Evolutionary conservation across 2,329 filamentous ascomycete genomes (phyloP).

Genomic region (Aspergillus ochraceoroseus): DNA sequence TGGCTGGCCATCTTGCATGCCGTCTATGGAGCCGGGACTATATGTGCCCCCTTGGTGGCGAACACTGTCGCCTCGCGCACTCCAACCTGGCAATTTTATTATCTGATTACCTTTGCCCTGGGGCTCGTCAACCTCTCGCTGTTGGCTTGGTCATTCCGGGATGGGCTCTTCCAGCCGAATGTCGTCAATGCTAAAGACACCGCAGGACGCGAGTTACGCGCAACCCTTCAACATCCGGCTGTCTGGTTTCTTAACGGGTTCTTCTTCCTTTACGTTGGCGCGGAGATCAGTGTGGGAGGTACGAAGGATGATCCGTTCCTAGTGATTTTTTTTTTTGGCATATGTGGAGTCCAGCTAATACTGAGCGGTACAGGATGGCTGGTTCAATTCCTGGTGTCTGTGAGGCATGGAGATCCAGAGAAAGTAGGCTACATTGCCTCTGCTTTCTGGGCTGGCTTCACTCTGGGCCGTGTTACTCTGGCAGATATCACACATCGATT

Average conservation of each 20-base stretch:
- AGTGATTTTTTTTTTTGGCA: neutral
- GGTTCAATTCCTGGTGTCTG: slow-evolving; percentile 24
- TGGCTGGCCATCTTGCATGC: slow-evolving; percentile 25
- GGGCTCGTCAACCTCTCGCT: slow-evolving; percentile 17
- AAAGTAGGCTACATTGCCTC: slow-evolving; percentile 26
- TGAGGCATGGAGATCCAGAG: slow-evolving; percentile 22
- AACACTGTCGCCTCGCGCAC: slow-evolving; percentile 23
- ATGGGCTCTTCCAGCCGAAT: slow-evolving; percentile 22
- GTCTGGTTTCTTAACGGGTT: slow-evolving; percentile 26
- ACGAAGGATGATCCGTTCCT: neutral
- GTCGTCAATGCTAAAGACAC: slow-evolving; percentile 18
- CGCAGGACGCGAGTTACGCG: slow-evolving; percentile 19
- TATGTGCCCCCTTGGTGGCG: slow-evolving; percentile 22
- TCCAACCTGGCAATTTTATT: slow-evolving; percentile 24
- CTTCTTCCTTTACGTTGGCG: slow-evolving; percentile 25
- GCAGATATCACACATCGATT: slow-evolving; percentile 24
- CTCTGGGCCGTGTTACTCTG: slow-evolving; percentile 21
- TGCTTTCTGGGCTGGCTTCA: slow-evolving; percentile 25
- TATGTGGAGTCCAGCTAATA: neutral
- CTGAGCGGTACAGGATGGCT: slow-evolving; percentile 22
- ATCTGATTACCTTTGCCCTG: slow-evolving; percentile 18
- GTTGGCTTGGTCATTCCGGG: slow-evolving; percentile 21
- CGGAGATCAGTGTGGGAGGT: slow-evolving; percentile 26
- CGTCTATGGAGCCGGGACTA: slow-evolving; percentile 23
- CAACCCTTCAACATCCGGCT: slow-evolving; percentile 17